Evolutionary conservation across 2,329 filamentous ascomycete genomes (phyloP).

Genomic region (Ceratocystis cubensis): DNA sequence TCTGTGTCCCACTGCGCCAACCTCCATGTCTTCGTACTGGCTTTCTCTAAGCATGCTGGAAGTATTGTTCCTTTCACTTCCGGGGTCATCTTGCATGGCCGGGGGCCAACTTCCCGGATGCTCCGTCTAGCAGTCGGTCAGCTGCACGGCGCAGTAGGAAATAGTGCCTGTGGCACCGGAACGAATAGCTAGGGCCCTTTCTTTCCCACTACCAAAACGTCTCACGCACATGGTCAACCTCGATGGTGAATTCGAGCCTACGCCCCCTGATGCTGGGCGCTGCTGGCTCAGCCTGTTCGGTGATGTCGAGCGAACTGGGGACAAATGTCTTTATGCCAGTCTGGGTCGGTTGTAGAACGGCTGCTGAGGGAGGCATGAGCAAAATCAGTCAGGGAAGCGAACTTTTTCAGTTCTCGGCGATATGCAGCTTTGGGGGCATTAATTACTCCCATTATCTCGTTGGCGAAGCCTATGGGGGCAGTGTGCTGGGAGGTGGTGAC

Average conservation of each 20-base stretch:
- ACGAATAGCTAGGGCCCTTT: slow-evolving; percentile 26
- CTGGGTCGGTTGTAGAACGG: background rate
- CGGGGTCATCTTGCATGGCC: background rate
- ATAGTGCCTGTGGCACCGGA: slow-evolving; percentile 28
- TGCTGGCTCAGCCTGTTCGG: no score
- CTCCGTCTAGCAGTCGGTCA: background rate
- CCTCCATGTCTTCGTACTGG: slow-evolving; percentile 30
- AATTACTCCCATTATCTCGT: no score
- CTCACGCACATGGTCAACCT: slow-evolving; percentile 28
- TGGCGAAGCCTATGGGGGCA: no score
- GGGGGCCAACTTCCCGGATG: background rate
- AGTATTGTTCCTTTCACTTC: background rate
- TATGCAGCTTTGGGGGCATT: no score
- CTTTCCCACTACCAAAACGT: slow-evolving; percentile 35
- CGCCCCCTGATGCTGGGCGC: slow-evolving; percentile 17
- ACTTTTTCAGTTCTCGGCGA: no score
- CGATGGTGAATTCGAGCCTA: slow-evolving; percentile 29
- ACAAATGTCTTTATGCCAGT: background rate
- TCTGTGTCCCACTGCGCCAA: slow-evolving; percentile 30
- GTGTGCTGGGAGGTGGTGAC: no score
- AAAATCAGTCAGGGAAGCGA: no score
- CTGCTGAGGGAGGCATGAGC: background rate
- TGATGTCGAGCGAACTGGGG: background rate
- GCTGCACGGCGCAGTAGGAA: slow-evolving; percentile 31
- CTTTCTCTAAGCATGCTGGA: slow-evolving; percentile 20